Conservation (phyloP, 805 yeast genomes). For the Suhomyces vadensis region DNA sequence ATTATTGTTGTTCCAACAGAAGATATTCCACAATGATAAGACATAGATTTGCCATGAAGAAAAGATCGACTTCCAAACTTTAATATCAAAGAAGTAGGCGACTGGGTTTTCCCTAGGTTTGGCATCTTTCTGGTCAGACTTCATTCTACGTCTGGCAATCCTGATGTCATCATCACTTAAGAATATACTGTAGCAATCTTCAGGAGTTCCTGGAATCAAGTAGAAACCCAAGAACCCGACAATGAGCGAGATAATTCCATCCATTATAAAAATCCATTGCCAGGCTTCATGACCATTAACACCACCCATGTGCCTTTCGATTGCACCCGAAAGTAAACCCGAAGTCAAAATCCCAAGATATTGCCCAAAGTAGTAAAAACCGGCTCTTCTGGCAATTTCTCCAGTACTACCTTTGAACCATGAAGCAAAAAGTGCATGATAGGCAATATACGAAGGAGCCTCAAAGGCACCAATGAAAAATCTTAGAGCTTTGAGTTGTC, state of each 20-base stretch:
- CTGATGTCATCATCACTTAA: constrained; percentile 38
- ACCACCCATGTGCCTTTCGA: constrained; percentile 49
- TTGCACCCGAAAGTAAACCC: constrained; percentile 62
- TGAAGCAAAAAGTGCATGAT: constrained; percentile 38
- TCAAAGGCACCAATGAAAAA: constrained; percentile 72
- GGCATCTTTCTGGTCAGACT: constrained; percentile 16
- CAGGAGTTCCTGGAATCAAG: constrained; percentile 67
- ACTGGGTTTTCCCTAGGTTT: constrained; percentile 20
- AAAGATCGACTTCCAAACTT: constrained; percentile 54
- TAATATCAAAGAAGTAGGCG: constrained; percentile 39
- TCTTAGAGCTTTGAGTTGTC: constrained; percentile 59
- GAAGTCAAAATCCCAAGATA: constrained; percentile 62
- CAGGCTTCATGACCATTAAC: constrained; percentile 58
- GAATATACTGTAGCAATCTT: constrained; percentile 37
- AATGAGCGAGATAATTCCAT: constrained; percentile 57
- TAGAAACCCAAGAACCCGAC: constrained; percentile 59
- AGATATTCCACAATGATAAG: constrained; percentile 52
- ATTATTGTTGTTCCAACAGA: constrained; percentile 65
- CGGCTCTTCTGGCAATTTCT: constrained; percentile 64
- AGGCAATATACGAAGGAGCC: constrained; percentile 50
- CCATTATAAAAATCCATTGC: constrained; percentile 75
- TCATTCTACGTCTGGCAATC: constrained; percentile 27
- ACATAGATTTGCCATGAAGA: constrained; percentile 63
- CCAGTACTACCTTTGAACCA: constrained; percentile 26
- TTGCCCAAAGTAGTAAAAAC: constrained; percentile 61